A percentile compares a stretch with the other conserved stretches of the same genome.
phyloP scores from a whole-genome alignment of 768 basidiomycete genomes.

The Amanita muscaria region DNA sequence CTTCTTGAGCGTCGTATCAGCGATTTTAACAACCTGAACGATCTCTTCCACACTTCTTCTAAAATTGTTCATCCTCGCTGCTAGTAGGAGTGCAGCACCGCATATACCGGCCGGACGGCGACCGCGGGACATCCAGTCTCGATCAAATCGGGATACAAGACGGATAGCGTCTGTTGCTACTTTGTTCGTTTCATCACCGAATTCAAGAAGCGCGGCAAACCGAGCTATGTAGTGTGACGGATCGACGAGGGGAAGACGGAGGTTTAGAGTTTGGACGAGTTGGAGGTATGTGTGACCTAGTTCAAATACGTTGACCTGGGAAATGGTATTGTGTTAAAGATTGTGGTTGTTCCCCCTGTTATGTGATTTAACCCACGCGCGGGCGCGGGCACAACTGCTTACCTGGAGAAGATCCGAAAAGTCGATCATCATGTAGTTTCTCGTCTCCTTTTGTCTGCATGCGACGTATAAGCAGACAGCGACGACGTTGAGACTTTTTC shows the following conservation, averaged over 20 bases:
- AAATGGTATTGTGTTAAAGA: not conserved
- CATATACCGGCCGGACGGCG: slow-evolving; percentile 96
- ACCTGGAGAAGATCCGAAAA: slow-evolving; percentile 95
- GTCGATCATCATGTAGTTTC: slow-evolving; percentile 96
- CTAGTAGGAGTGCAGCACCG: slow-evolving; percentile 89
- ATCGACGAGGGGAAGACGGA: slow-evolving; percentile 83
- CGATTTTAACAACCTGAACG: slow-evolving; percentile 97
- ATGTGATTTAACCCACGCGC: too few relatives aligned
- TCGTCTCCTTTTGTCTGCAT: slow-evolving; percentile 82
- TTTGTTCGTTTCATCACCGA: slow-evolving; percentile 87
- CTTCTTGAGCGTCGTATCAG: slow-evolving; percentile 90
- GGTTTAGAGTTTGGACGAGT: slow-evolving; percentile 79
- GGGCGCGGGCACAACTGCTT: too few relatives aligned
- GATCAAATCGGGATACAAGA: slow-evolving; percentile 85
- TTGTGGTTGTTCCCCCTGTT: too few relatives aligned
- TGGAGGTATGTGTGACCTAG: slow-evolving; percentile 95
- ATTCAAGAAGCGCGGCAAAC: slow-evolving; percentile 90
- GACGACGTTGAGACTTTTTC: slow-evolving; percentile 87
- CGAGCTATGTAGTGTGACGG: slow-evolving; percentile 96
- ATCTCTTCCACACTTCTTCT: slow-evolving; percentile 89
- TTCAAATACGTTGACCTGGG: slow-evolving; percentile 92
- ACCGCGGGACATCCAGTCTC: slow-evolving; percentile 97
- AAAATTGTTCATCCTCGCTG: slow-evolving; percentile 98
- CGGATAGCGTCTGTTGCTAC: slow-evolving; percentile 92
- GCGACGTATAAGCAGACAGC: slow-evolving; percentile 95